Evolutionary conservation across 345 rosid genomes (phyloP), one percentile per base, ranked within the genome.

Genomic region (Viola odorata): DNA sequence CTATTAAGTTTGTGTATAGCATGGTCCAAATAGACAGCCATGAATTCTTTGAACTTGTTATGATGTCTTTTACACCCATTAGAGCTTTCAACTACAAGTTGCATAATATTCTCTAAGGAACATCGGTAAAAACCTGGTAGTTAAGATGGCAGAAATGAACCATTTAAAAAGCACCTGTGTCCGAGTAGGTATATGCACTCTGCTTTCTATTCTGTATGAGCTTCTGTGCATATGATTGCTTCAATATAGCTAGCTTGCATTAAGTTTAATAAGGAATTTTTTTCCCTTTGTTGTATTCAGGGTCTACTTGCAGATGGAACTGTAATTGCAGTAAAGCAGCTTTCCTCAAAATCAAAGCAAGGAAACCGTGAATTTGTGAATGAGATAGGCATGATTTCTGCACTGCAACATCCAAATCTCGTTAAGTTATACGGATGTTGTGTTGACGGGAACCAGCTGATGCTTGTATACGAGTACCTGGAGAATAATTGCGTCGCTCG

Each of bases 361-460:
- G 74, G 74, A 8, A 70, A 58, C 41, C 69, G 74, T 58, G 75
- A 70, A 60, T 70, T 70, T 49, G 50, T 70, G 1, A 70, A 65
- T 58, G 75, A 70, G 41, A 65, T 70, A 59, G 75, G 75, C 42
- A 70, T 70, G 75, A 70, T 70, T 42, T 70, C 75, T 45, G 75
- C 65, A 3, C 40, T 70, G 42, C 65, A 70, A 13, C 75, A 70
- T 60, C 69, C 69, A 15, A 70, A 70, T 53, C 69, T 70, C 40
- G 75, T 70, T 12, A 64, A 64, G 61, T 52, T 64, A 7, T 64
- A 64, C 41, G 75, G 75, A 55, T 70, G 75, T 36, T 70, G 75
- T 32, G 62, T 70, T 53, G 75, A 65, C 36, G 75, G 75, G 17
- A 71, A 71, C 55, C 75, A 71, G 11, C 40, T 71, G 49, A 41